Evolutionary conservation across 257 asterid species (phyloP).

Genomic region (Capsicum pubescens): DNA sequence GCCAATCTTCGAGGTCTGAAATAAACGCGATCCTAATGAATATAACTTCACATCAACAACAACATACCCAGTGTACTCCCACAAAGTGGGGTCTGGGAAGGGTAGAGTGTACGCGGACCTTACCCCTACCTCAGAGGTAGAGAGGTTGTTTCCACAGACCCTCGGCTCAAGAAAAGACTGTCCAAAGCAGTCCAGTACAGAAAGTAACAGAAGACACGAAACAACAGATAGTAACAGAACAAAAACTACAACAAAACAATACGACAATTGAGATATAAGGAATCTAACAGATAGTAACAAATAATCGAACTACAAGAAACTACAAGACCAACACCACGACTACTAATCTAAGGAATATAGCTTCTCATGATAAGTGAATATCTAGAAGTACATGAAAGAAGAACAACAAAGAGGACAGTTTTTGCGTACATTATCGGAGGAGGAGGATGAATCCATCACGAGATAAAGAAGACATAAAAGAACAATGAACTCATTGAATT

Average conservation of each 20-base stretch:
- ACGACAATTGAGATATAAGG: too few relatives aligned
- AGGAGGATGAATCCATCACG: too few relatives aligned
- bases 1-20: slow-evolving; percentile 45
- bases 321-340: not conserved
- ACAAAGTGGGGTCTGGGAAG: not conserved
- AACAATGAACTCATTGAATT: too few relatives aligned
- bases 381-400: not conserved
- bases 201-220: not conserved
- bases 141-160: not conserved
- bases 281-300: too few relatives aligned
- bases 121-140: not conserved
- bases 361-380: not conserved
- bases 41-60: slow-evolving; percentile 13
- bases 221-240: not conserved
- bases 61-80: not conserved
- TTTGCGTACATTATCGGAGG: slow-evolving; percentile 35
- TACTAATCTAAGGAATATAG: not conserved
- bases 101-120: not conserved
- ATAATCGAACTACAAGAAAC: not conserved
- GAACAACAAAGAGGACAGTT: not conserved
- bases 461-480: too few relatives aligned
- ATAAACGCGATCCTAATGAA: slow-evolving; percentile 26
- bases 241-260: not conserved
- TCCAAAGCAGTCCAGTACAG: not conserved
- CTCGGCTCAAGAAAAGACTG: not conserved